Base-by-base conservation (phyloP, 768 basidiomycete genomes). In the Pleurotus tuber-regium region DNA sequence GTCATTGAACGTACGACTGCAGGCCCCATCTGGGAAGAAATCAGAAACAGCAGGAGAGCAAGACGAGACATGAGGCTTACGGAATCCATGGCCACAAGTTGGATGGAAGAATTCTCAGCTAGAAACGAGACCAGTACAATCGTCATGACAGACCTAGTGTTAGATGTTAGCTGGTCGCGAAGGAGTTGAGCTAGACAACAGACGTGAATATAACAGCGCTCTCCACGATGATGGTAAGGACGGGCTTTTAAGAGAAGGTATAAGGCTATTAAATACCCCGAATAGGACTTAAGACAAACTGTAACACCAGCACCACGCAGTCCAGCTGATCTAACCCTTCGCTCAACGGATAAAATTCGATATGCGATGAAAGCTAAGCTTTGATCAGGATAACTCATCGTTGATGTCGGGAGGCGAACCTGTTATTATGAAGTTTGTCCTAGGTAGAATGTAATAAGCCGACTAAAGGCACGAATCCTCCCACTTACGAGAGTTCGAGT, bases 191-290 rank as follows among this genome's bases (percentile, higher is more conserved):
- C 12, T 7, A 21, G 24, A 52, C n/a, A 23, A 54, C 24, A 16
- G 49, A 2, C 31, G 31, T 50, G 16, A 51, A 59, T 2, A 59
- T 48, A 28, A 33, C 43, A 2, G 55, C 58, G 28, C 55, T 56
- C 21, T 57, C 58, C 18, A 57, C 29, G 11, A 57, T 12, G 30
- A 59, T 52, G 4, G 41, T 41, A 26, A 57, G 26, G 2, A 60
- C 39, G 8, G 49, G 43, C 36, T 38, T 6, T 5, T n/a, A n/a
- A n/a, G n/a, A n/a, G n/a, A n/a, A n/a, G n/a, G n/a, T n/a, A n/a
- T n/a, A n/a, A n/a, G n/a, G n/a, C n/a, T n/a, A n/a, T n/a, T n/a
- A n/a, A n/a, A n/a, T n/a, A n/a, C n/a, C n/a, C n/a, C n/a, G n/a
- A n/a, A n/a, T n/a, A n/a, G n/a, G n/a, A n/a, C n/a, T n/a, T n/a